These are phyloP conservation scores for Themeda triandra DNA, from an alignment of 176 grass and related monocot species.

Conservation along the genomic window DNA sequence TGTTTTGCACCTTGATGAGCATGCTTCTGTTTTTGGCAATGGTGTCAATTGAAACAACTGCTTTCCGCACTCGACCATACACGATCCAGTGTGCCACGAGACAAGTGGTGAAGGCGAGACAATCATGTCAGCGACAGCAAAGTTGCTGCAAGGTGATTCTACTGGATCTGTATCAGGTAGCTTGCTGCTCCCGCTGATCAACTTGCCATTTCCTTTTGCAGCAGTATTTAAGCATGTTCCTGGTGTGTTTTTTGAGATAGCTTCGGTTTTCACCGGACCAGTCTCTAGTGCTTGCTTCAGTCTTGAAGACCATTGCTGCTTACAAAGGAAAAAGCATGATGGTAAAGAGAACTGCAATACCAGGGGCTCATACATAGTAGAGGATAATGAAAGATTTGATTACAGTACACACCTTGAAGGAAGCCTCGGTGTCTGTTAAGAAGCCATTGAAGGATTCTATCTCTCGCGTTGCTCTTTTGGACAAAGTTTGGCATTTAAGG, in stretches of 20 bases:
- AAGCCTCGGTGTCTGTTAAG: slow-evolving; percentile 59
- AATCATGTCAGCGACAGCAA: slow-evolving; percentile 44
- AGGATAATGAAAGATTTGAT: slow-evolving; percentile 9
- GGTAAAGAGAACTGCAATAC: not conserved
- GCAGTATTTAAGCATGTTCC: slow-evolving; percentile 20
- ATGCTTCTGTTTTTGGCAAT: slow-evolving; percentile 49
- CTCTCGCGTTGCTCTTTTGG: slow-evolving; percentile 56
- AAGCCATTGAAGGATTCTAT: slow-evolving; percentile 68
- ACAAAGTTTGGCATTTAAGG: slow-evolving; percentile 43
- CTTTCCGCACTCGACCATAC: slow-evolving; percentile 65
- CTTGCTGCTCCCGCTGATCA: slow-evolving; percentile 17
- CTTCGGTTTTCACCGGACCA: slow-evolving; percentile 23
- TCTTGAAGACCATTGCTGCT: slow-evolving; percentile 73
- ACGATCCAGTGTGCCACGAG: slow-evolving; percentile 66
- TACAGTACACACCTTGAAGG: slow-evolving; percentile 61
- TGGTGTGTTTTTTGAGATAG: not conserved
- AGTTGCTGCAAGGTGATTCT: slow-evolving; percentile 47
- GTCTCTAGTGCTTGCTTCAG: slow-evolving; percentile 55
- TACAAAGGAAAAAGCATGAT: not conserved
- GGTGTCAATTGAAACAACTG: slow-evolving; percentile 90
- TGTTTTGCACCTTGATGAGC: slow-evolving; percentile 39
- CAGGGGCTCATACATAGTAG: not conserved
- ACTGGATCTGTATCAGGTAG: slow-evolving; percentile 28
- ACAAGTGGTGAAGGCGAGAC: slow-evolving; percentile 96
- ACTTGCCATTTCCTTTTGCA: slow-evolving; percentile 15